A percentile compares a stretch with the other conserved stretches of the same genome.
These are phyloP conservation scores for Gentiana macrophylla DNA, from an alignment of 257 asterid species.

Conservation along the genomic window DNA sequence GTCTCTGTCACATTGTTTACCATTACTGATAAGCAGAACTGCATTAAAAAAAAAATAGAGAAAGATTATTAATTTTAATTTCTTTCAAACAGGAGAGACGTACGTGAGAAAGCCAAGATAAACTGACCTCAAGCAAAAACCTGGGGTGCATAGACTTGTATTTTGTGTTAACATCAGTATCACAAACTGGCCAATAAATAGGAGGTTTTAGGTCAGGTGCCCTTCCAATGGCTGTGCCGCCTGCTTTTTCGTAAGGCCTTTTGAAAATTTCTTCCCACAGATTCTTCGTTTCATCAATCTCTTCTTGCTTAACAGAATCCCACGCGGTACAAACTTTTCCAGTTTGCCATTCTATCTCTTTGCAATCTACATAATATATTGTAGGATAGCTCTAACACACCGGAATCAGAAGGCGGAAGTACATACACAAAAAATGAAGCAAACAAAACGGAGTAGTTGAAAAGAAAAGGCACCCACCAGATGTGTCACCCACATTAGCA, in stretches of 20 bases:
- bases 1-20: conserved; percentile 16
- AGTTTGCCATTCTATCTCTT: conserved; percentile 50
- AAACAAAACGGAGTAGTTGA: not conserved
- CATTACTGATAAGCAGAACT: conserved; percentile 59
- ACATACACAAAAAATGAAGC: not conserved
- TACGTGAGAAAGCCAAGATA: not conserved
- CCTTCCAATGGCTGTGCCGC: conserved; percentile 38
- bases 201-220: conserved; percentile 30
- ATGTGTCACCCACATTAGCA: conserved; percentile 80
- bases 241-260: conserved; percentile 82
- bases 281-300: conserved; percentile 34
- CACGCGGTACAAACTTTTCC: conserved; percentile 39
- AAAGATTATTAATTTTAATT: not conserved
- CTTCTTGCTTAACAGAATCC: conserved; percentile 41
- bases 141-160: conserved; percentile 71
- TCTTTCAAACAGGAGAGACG: too few relatives aligned
- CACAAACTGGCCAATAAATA: conserved; percentile 54
- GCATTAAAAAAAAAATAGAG: conserved; percentile 9
- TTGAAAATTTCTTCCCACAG: conserved; percentile 73
- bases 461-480: conserved; percentile 29
- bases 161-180: conserved; percentile 52
- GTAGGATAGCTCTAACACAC: conserved; percentile 83
- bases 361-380: conserved; percentile 51
- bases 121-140: conserved; percentile 76
- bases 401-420: conserved; percentile 3